phyloP scores from a whole-genome alignment of 1,284 basidiomycete genomes.

The Tylopilus sp. region DNA sequence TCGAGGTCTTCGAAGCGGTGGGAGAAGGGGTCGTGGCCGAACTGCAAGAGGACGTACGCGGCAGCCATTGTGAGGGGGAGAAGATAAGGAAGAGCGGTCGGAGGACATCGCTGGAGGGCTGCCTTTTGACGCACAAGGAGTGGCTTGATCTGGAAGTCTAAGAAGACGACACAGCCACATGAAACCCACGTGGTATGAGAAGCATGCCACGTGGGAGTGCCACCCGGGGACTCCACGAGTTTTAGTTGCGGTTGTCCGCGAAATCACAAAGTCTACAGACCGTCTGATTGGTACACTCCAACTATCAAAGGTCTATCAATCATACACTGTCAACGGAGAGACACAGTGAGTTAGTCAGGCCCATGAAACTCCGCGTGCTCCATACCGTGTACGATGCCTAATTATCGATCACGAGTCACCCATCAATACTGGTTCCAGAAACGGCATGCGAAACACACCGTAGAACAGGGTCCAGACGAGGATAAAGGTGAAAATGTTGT shows the following conservation, averaged over 20 bases:
- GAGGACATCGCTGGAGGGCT: slow-evolving; percentile 9
- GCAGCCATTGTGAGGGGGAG: slow-evolving; percentile 33
- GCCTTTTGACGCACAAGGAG: slow-evolving; percentile 36
- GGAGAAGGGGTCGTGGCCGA: slow-evolving; percentile 55
- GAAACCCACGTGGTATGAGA: slow-evolving; percentile 30
- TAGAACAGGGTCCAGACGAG: slow-evolving; percentile 87
- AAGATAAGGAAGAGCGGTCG: slow-evolving; percentile 18
- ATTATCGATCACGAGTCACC: slow-evolving; percentile 16
- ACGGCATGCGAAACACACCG: slow-evolving; percentile 49
- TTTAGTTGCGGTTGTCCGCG: slow-evolving; percentile 7
- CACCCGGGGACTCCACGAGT: slow-evolving; percentile 12
- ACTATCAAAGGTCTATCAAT: slow-evolving; percentile 28
- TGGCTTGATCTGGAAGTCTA: slow-evolving; percentile 30
- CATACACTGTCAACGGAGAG: slow-evolving; percentile 40
- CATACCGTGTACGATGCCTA: slow-evolving; percentile 46
- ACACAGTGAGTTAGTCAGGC: slow-evolving; percentile 10
- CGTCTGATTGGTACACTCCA: neutral
- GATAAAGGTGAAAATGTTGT: slow-evolving; percentile 82
- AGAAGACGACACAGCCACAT: slow-evolving; percentile 31
- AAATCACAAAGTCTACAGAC: neutral
- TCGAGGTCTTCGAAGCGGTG: slow-evolving; percentile 59
- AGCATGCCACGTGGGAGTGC: slow-evolving; percentile 25
- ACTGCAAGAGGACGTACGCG: slow-evolving; percentile 55
- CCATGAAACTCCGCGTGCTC: neutral
- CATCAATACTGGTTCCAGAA: slow-evolving; percentile 33